Base-by-base conservation (phyloP, 2,329 filamentous ascomycete genomes). In the Claviceps maximensis region DNA sequence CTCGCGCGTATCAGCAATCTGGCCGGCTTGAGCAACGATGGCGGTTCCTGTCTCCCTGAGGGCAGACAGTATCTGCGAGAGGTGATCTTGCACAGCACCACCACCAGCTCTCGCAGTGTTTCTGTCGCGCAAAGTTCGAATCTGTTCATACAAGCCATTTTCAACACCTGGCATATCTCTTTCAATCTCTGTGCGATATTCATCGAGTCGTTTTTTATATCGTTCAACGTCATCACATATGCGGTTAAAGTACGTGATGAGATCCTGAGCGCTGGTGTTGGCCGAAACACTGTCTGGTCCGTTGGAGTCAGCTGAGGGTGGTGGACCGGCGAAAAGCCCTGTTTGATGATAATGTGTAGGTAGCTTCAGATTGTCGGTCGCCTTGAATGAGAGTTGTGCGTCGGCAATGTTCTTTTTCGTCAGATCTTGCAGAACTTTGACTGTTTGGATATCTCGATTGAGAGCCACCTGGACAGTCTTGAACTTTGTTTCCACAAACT, bases 321-420 rank as follows among this genome's bases (percentile, higher is more conserved):
- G 52, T 10, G 65, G 57, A 27, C 65, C 68, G 13, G 69, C 69
- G 41, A 72, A 73, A 1, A 74, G 68, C 13, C 71, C 70, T 0
- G 71, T 72, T 51, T 72, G 70, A 58, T 78, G 75, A 58, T 77
- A 78, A 60, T 77, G 74, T 15, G 71, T 67, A 3, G 87, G 87
- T 17, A 90, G 73, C 59, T 84, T 83, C 52, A 89, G 74, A 62
- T 87, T 87, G 61, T 89, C 83, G 33, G 87, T 80, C 23, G 84
- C 83, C 54, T 83, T 80, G 72, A 88, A 87, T 56, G 80, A 80
- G 52, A 88, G 76, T 58, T 83, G 79, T 9, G 84, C 84, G 59
- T 89, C 83, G 40, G 81, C 77, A 25, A 79, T 80, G 63, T 88
- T 86, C 56, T 79, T 79, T 59, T 83, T 72, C 40, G 70, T 71